phyloP scores from a whole-genome alignment of 2,329 filamentous ascomycete genomes.

The Clarireedia paspali region DNA sequence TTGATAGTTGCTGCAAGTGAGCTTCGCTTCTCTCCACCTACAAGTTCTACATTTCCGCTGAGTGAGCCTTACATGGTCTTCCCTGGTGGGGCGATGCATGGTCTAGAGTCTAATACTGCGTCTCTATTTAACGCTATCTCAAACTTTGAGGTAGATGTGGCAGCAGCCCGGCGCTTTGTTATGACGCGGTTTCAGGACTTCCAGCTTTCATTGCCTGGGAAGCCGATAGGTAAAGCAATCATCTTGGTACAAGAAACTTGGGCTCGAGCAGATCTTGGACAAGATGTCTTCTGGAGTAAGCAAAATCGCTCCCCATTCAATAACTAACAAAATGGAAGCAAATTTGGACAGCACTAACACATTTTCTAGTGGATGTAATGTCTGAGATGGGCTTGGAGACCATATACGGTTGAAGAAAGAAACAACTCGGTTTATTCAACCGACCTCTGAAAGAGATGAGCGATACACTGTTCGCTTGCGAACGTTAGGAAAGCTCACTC shows the following conservation, averaged over 20 bases:
- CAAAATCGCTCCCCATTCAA: background rate
- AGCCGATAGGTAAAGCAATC: constrained; percentile 21
- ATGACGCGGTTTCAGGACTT: constrained; percentile 23
- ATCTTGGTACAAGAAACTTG: constrained; percentile 23
- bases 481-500: too few relatives aligned
- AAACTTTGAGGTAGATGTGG: constrained; percentile 23
- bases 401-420: background rate
- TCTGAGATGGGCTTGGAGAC: constrained; percentile 4
- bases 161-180: constrained; percentile 21
- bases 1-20: constrained; percentile 22
- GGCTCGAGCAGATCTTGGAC: constrained; percentile 19
- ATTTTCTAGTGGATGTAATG: constrained; percentile 2
- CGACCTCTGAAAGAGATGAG: too few relatives aligned
- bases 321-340: background rate
- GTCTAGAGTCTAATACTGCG: background rate
- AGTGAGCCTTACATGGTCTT: constrained; percentile 1
- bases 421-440: too few relatives aligned
- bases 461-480: too few relatives aligned
- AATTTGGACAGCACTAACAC: background rate
- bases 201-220: constrained; percentile 22
- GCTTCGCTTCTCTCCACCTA: constrained; percentile 17
- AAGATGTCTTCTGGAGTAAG: constrained; percentile 21
- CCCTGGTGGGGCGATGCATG: background rate
- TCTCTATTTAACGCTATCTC: constrained; percentile 19
- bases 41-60: background rate